Evolutionary conservation across 441 rosid genomes (phyloP).

Genomic region (Adansonia madagascariensis): DNA sequence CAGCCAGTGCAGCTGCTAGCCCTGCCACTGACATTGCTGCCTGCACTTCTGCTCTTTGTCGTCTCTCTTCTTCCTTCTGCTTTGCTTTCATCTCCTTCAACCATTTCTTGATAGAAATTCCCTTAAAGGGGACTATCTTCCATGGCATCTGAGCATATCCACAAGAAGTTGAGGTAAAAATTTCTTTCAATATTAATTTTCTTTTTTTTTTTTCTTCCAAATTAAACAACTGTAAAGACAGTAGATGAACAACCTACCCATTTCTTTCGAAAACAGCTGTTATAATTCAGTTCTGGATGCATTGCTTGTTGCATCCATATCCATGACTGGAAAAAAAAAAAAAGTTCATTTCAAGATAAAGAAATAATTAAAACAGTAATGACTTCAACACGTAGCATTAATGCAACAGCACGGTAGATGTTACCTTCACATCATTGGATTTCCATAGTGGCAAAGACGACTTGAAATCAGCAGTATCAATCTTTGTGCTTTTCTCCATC

Average conservation of each 20-base stretch:
- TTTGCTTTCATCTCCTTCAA: slow-evolving; percentile 73
- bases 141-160: slow-evolving; percentile 52
- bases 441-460: slow-evolving; percentile 81
- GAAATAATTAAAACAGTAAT: background rate
- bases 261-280: slow-evolving; percentile 74
- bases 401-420: background rate
- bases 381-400: background rate
- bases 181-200: background rate
- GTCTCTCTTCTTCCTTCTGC: slow-evolving; percentile 78
- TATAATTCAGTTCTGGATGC: slow-evolving; percentile 91
- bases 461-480: slow-evolving; percentile 67
- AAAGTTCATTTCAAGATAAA: background rate
- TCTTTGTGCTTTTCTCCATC: slow-evolving; percentile 56
- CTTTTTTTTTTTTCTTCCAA: background rate
- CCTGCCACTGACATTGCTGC: slow-evolving; percentile 91
- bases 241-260: slow-evolving; percentile 46
- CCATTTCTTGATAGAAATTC: slow-evolving; percentile 78
- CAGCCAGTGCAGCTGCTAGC: slow-evolving; percentile 79
- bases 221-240: background rate
- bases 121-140: slow-evolving; percentile 51
- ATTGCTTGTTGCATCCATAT: slow-evolving; percentile 99
- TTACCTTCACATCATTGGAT: slow-evolving; percentile 84
- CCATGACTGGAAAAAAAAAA: slow-evolving; percentile 68
- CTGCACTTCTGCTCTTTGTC: slow-evolving; percentile 82
- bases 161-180: slow-evolving; percentile 20